phyloP scores from a whole-genome alignment of 1,139 yeast species.

The Saccharomyces hybrid region DNA sequence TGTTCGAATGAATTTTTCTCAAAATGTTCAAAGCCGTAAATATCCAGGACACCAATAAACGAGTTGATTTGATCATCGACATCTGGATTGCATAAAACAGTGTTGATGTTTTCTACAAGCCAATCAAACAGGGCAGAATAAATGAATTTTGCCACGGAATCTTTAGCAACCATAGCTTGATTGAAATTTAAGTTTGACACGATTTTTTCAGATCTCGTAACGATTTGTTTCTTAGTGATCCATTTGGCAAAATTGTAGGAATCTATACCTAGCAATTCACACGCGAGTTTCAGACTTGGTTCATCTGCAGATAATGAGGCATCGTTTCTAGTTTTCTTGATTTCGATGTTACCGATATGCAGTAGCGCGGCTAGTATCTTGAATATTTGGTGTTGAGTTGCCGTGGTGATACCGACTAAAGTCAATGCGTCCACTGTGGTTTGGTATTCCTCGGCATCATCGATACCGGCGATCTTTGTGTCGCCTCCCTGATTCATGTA shows the following conservation, averaged over 20 bases:
- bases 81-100: conserved; percentile 73
- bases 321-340: conserved; percentile 79
- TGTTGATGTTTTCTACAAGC: conserved; percentile 81
- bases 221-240: conserved; percentile 88
- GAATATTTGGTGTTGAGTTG: conserved; percentile 63
- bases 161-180: conserved; percentile 89
- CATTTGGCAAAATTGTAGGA: conserved; percentile 74
- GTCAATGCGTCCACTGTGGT: conserved; percentile 70
- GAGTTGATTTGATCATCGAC: conserved; percentile 52
- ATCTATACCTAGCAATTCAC: conserved; percentile 80
- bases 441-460: conserved; percentile 71
- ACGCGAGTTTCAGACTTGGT: conserved; percentile 74
- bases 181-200: conserved; percentile 73
- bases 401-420: conserved; percentile 64
- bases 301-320: conserved; percentile 82
- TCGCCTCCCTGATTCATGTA: conserved; percentile 91
- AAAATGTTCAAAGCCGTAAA: conserved; percentile 95
- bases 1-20: conserved; percentile 93
- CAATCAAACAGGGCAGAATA: conserved; percentile 94
- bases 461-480: conserved; percentile 66
- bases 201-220: conserved; percentile 86
- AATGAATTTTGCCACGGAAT: conserved; percentile 90
- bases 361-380: conserved; percentile 80
- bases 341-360: conserved; percentile 89
- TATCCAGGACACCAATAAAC: conserved; percentile 95